A percentile compares a stretch with the other conserved stretches of the same genome.
These are phyloP conservation scores for Lycium barbarum DNA, from an alignment of 257 asterid species.

Conservation along the genomic window DNA sequence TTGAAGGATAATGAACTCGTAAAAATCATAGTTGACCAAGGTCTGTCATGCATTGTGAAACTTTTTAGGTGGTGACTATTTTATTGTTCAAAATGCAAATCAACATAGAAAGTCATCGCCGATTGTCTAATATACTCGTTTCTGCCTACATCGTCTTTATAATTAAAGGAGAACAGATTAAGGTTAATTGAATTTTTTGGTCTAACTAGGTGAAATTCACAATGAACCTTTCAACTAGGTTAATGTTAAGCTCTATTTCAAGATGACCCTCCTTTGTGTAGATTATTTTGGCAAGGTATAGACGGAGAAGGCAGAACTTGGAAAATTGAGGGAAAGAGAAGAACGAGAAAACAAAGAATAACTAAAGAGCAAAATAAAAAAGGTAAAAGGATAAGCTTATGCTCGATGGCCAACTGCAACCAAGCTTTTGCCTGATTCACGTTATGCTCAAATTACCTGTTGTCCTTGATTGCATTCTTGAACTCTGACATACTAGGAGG, in stretches of 20 bases:
- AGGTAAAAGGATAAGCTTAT: slow-evolving; percentile 20
- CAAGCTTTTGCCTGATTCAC: slow-evolving; percentile 14
- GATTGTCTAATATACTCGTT: background rate
- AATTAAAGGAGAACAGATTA: background rate
- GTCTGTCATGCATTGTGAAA: background rate
- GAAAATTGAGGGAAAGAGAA: background rate
- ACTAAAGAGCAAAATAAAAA: slow-evolving; percentile 19
- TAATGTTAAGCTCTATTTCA: background rate
- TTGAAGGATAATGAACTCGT: no score
- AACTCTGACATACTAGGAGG: slow-evolving; percentile 90
- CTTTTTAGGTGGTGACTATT: background rate
- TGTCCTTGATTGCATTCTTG: slow-evolving; percentile 51
- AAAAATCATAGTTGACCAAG: no score
- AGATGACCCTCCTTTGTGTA: background rate
- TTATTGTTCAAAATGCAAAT: background rate
- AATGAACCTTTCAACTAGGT: background rate
- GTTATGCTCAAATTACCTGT: slow-evolving; percentile 47
- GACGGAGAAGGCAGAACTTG: background rate
- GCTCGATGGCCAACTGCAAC: slow-evolving; percentile 7
- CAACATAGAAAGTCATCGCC: background rate
- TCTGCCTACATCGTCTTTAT: background rate
- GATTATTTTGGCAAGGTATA: background rate
- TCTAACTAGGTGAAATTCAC: slow-evolving; percentile 1
- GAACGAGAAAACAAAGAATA: slow-evolving; percentile 11
- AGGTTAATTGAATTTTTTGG: slow-evolving; percentile 11